phyloP scores from a whole-genome alignment of 2,329 filamentous ascomycete genomes.

The Cladosporium sp. region DNA sequence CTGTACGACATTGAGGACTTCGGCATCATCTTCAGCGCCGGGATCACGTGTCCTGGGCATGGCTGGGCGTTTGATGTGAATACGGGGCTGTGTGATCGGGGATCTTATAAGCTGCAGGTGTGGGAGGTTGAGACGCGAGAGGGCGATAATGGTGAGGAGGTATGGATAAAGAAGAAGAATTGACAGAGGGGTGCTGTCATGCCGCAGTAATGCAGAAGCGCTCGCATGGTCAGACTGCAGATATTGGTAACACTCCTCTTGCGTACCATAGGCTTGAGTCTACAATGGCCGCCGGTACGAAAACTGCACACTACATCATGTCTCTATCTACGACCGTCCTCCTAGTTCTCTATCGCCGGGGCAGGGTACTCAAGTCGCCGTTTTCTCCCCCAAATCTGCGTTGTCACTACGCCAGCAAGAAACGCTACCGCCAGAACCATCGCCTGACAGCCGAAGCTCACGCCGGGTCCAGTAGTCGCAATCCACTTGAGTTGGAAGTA shows the following conservation, averaged over 20 bases:
- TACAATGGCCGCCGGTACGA: neutral
- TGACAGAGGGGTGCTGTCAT: neutral
- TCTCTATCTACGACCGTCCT: neutral
- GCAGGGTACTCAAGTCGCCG: constrained; percentile 25
- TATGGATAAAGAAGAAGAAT: constrained; percentile 40
- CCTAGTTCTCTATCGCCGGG: neutral
- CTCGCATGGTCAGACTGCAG: neutral
- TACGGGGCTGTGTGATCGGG: constrained; percentile 62
- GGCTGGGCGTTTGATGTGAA: constrained; percentile 71
- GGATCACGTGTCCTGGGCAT: constrained; percentile 67
- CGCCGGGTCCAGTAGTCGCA: constrained; percentile 31
- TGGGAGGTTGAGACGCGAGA: constrained; percentile 61
- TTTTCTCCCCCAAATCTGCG: constrained; percentile 34
- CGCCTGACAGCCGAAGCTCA: constrained; percentile 39
- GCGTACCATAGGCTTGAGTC: neutral
- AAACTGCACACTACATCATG: neutral
- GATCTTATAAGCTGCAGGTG: constrained; percentile 59
- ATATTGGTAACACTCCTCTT: neutral
- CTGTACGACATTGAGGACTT: constrained; percentile 74
- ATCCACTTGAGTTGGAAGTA: constrained; percentile 42
- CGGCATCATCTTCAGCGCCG: constrained; percentile 62
- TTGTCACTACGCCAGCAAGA: constrained; percentile 32
- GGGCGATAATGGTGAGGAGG: constrained; percentile 26
- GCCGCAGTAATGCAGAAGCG: neutral
- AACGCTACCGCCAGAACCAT: constrained; percentile 29